These are phyloP conservation scores for Tylopilus rubrobrunneus DNA, from an alignment of 768 basidiomycete genomes.

Conservation along the genomic window DNA sequence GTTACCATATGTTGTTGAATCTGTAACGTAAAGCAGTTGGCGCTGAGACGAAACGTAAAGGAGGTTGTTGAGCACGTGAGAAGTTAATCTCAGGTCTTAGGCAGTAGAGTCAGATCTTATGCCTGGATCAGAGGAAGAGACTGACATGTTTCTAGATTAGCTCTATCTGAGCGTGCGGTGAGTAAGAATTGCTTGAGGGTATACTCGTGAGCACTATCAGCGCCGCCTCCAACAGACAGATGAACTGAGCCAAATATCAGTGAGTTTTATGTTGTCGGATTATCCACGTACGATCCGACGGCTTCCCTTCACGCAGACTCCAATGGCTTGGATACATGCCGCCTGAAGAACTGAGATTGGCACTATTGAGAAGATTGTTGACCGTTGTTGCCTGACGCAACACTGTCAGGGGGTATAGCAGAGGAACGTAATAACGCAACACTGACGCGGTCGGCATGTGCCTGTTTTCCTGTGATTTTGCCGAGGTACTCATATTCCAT, in stretches of 20 bases:
- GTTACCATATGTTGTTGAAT: constrained; percentile 33
- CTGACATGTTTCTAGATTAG: constrained; percentile 65
- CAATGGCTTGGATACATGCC: constrained; percentile 66
- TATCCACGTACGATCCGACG: constrained; percentile 43
- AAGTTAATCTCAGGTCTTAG: constrained; percentile 59
- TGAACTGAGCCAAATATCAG: constrained; percentile 26
- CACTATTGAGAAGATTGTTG: constrained; percentile 43
- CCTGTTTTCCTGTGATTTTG: constrained; percentile 67
- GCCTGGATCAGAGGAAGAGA: neutral
- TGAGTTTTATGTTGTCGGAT: neutral
- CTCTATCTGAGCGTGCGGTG: constrained; percentile 57
- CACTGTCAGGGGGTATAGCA: neutral
- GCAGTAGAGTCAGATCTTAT: constrained; percentile 1
- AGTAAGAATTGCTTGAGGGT: constrained; percentile 70
- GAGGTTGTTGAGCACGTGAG: constrained; percentile 58
- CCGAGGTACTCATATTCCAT: constrained; percentile 85
- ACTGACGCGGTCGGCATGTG: constrained; percentile 55
- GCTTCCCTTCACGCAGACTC: constrained; percentile 46
- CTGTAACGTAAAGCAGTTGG: constrained; percentile 66
- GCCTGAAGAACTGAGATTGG: constrained; percentile 43
- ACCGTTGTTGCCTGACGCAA: constrained; percentile 43
- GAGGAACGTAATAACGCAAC: neutral
- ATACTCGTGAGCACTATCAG: constrained; percentile 78
- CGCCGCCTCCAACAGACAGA: constrained; percentile 59
- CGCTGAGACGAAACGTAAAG: constrained; percentile 66